A percentile compares a stretch with the other conserved stretches of the same genome.
phyloP scores from a whole-genome alignment of 148 eudicot species.

The Nepenthes gracilis region DNA sequence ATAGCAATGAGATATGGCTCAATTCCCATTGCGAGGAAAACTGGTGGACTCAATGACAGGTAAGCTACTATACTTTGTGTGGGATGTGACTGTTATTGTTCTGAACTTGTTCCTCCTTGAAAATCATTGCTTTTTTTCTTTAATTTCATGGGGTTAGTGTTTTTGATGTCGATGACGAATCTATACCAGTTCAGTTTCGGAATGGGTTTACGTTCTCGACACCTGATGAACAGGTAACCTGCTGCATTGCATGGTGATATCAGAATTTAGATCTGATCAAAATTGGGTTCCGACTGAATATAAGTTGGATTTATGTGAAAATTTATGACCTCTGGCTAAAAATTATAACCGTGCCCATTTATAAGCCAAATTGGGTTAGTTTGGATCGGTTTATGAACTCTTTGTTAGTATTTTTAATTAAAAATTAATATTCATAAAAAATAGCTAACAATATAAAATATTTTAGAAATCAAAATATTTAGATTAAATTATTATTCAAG shows the following conservation, averaged over 20 bases:
- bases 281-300: too few relatives aligned
- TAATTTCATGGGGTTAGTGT: slow-evolving; percentile 29
- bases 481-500: too few relatives aligned
- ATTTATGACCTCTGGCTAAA: too few relatives aligned
- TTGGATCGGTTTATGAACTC: too few relatives aligned
- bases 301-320: too few relatives aligned
- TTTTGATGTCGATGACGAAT: slow-evolving; percentile 77
- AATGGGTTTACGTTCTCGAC: slow-evolving; percentile 75
- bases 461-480: too few relatives aligned
- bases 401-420: too few relatives aligned
- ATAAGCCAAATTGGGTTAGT: too few relatives aligned
- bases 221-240: slow-evolving; percentile 77
- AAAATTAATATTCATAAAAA: too few relatives aligned
- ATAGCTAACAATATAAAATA: too few relatives aligned
- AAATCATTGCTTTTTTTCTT: neutral
- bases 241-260: neutral
- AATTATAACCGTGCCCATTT: too few relatives aligned
- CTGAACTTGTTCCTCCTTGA: neutral
- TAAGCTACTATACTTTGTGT: slow-evolving; percentile 11
- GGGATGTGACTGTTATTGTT: neutral
- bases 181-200: slow-evolving; percentile 58
- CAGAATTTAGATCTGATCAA: too few relatives aligned
- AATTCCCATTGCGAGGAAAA: slow-evolving; percentile 75
- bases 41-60: slow-evolving; percentile 99
- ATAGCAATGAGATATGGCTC: slow-evolving; percentile 97